Percentiles rank a stretch among this genome's conserved stretches.
Conservation (phyloP, 192 early-diverging fungal species). For the Phycomyces nitens region DNA sequence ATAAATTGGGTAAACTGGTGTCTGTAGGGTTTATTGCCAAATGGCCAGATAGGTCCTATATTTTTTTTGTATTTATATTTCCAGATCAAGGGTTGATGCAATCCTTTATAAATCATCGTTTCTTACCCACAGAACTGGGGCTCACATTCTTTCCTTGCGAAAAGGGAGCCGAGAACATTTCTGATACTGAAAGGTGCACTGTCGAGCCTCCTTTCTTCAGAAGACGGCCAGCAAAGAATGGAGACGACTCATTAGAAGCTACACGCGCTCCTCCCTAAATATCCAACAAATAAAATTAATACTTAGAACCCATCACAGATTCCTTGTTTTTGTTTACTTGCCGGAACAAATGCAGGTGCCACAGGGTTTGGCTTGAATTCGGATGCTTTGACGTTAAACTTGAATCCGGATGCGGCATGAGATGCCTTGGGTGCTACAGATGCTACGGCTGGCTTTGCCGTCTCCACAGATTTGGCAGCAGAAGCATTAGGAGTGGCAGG, state of each 20-base stretch:
- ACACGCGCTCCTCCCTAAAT: slow-evolving; percentile 13
- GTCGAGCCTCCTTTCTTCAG: slow-evolving; percentile 25
- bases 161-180: slow-evolving; percentile 45
- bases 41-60: slow-evolving; percentile 55
- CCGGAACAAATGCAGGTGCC: slow-evolving; percentile 69
- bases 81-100: neutral
- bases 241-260: slow-evolving; percentile 12
- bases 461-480: slow-evolving; percentile 11
- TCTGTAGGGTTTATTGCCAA: slow-evolving; percentile 48
- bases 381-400: slow-evolving; percentile 70
- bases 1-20: slow-evolving; percentile 47
- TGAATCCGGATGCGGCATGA: slow-evolving; percentile 37
- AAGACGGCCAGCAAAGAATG: slow-evolving; percentile 28
- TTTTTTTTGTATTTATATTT: neutral
- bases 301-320: neutral
- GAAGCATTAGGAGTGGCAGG: neutral
- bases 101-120: neutral
- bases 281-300: slow-evolving; percentile 6
- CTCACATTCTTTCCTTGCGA: slow-evolving; percentile 35
- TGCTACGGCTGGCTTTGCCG: neutral
- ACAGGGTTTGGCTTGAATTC: slow-evolving; percentile 75
- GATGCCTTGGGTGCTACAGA: slow-evolving; percentile 1
- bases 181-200: slow-evolving; percentile 21
- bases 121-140: slow-evolving; percentile 42
- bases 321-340: slow-evolving; percentile 24